phyloP scores from a whole-genome alignment of 2,329 filamentous ascomycete species.

The Berkeleyomyces basicola region DNA sequence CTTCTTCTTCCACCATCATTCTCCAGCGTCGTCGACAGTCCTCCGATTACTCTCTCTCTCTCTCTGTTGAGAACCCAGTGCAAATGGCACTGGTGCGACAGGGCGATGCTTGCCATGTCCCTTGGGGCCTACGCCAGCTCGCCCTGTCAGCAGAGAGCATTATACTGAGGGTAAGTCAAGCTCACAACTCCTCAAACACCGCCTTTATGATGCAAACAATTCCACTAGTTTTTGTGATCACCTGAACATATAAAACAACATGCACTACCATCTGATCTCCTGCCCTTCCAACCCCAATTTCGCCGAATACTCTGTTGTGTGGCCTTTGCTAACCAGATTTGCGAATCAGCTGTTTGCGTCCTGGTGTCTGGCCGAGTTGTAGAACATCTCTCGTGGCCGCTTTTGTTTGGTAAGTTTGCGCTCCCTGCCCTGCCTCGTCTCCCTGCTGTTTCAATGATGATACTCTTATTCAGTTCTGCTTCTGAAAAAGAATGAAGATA shows the following conservation, averaged over 20 bases:
- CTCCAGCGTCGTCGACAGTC: background rate
- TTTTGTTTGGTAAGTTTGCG: background rate
- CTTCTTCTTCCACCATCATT: background rate
- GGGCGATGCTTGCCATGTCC: background rate
- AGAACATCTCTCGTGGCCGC: background rate
- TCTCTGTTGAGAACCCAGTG: background rate
- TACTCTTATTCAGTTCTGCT: conserved; percentile 55
- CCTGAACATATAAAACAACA: conserved; percentile 37
- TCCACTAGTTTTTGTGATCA: conserved; percentile 14
- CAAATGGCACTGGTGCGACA: background rate
- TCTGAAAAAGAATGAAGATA: conserved; percentile 50
- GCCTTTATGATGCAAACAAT: conserved; percentile 13
- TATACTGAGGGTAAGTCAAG: background rate
- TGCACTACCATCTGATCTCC: conserved; percentile 60
- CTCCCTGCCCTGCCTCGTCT: background rate
- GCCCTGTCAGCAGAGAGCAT: background rate
- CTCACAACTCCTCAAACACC: background rate
- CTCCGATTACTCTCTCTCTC: background rate
- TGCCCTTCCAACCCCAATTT: background rate
- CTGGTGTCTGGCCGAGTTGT: background rate
- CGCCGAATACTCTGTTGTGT: background rate
- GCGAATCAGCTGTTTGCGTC: background rate
- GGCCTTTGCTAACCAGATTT: background rate
- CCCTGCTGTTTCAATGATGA: conserved; percentile 39
- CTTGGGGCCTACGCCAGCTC: background rate